phyloP scores from a whole-genome alignment of 306 rosid genomes.

The Boehmeria nivea region DNA sequence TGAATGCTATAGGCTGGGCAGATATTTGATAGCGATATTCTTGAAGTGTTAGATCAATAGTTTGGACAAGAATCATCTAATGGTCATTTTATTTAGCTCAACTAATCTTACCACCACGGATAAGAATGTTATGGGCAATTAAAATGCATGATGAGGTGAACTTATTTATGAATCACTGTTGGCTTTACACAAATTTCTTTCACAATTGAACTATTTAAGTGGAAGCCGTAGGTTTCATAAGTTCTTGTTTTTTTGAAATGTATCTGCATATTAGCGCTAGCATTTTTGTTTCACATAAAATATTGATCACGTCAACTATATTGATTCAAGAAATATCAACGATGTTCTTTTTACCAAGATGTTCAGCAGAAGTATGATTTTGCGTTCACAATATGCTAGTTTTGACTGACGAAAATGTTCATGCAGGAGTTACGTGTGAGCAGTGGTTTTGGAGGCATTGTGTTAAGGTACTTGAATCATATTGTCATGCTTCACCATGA shows the following conservation, averaged over 20 bases:
- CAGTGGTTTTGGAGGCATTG: conserved; percentile 91
- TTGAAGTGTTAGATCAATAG: background rate
- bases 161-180: background rate
- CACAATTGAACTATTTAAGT: too few species aligned
- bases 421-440: conserved; percentile 90
- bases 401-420: conserved; percentile 27
- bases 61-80: background rate
- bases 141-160: too few species aligned
- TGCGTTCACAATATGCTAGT: background rate
- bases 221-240: too few species aligned
- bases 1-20: background rate
- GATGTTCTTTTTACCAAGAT: too few species aligned
- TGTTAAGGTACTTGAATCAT: conserved; percentile 53
- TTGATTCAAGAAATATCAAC: too few species aligned
- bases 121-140: too few species aligned
- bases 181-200: background rate
- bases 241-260: background rate
- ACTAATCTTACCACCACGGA: too few species aligned
- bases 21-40: background rate
- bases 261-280: too few species aligned
- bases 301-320: too few species aligned
- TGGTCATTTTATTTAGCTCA: too few species aligned
- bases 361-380: too few species aligned
- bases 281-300: too few species aligned
- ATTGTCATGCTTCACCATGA: conserved; percentile 6